These are phyloP conservation scores for Agarophyton chilense DNA, from an alignment of 23 red algal species.

Conservation along the genomic window DNA sequence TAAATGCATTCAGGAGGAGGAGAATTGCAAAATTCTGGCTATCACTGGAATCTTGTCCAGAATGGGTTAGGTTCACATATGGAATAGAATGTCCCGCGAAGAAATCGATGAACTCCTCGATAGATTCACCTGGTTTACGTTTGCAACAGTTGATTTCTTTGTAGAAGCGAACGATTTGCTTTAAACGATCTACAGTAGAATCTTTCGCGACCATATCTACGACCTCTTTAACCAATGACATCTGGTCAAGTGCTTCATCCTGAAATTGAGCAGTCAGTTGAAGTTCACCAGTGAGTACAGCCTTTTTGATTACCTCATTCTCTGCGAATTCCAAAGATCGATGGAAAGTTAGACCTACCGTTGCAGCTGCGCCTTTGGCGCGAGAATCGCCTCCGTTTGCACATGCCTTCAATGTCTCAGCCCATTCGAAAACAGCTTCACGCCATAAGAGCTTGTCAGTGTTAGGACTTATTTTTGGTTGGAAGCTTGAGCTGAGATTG, in stretches of 20 bases:
- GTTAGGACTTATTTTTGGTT: background rate
- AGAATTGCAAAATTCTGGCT: slow-evolving; percentile 36
- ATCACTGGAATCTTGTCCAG: background rate
- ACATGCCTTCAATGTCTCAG: background rate
- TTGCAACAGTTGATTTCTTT: slow-evolving; percentile 20
- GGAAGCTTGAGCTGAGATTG: slow-evolving; percentile 3
- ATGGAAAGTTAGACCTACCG: slow-evolving; percentile 18
- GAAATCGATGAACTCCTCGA: background rate
- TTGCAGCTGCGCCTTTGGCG: slow-evolving; percentile 16
- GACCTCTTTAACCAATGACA: background rate
- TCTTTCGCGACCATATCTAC: slow-evolving; percentile 48
- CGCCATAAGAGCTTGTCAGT: slow-evolving; percentile 31
- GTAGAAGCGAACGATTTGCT: background rate
- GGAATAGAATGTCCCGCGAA: background rate
- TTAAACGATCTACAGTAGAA: slow-evolving; percentile 22
- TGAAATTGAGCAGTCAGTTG: background rate
- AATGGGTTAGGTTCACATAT: slow-evolving; percentile 9
- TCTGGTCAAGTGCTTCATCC: slow-evolving; percentile 5
- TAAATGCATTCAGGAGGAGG: background rate
- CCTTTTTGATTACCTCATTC: slow-evolving; percentile 28
- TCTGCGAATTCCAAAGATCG: background rate
- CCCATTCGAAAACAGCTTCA: slow-evolving; percentile 21
- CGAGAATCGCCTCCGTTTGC: slow-evolving; percentile 15
- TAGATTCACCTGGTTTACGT: background rate
- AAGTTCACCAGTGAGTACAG: slow-evolving; percentile 31